Percentiles rank a stretch among this genome's conserved stretches.
These are phyloP conservation scores for Ramularia collo-cygni DNA, from an alignment of 2,329 filamentous ascomycete genomes.

Conservation along the genomic window DNA sequence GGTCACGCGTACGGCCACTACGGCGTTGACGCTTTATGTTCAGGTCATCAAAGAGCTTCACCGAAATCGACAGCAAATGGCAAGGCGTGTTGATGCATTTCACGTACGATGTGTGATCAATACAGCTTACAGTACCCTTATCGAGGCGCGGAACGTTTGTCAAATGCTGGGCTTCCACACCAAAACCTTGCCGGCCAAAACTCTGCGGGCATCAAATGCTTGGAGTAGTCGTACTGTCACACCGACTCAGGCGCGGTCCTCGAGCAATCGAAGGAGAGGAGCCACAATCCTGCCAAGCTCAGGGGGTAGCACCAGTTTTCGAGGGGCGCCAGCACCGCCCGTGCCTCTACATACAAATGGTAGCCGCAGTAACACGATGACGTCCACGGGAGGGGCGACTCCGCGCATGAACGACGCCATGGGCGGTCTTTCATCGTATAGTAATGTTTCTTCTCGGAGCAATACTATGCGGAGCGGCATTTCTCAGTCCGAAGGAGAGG, in stretches of 20 bases:
- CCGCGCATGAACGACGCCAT: conserved; percentile 81
- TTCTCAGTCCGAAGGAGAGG: conserved; percentile 65
- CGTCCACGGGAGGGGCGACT: conserved; percentile 48
- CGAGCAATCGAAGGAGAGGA: conserved; percentile 42
- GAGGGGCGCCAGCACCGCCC: conserved; percentile 31
- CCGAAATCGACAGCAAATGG: conserved; percentile 44
- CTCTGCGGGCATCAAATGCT: conserved; percentile 25
- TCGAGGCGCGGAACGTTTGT: conserved; percentile 55
- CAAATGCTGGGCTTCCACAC: conserved; percentile 43
- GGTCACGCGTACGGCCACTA: conserved; percentile 38
- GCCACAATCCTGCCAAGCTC: conserved; percentile 46
- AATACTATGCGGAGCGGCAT: conserved; percentile 45
- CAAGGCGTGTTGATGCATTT: conserved; percentile 49
- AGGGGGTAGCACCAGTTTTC: conserved; percentile 26
- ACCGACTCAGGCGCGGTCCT: conserved; percentile 42
- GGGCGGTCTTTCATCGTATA: conserved; percentile 43
- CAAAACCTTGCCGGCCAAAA: conserved; percentile 14
- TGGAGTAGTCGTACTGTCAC: conserved; percentile 33
- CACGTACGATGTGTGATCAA: conserved; percentile 54
- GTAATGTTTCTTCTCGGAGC: conserved; percentile 34
- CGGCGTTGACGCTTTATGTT: conserved; percentile 44
- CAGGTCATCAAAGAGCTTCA: conserved; percentile 45
- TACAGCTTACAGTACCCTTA: conserved; percentile 50
- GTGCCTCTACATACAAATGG: conserved; percentile 40
- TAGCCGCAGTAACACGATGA: conserved; percentile 42